Conservation (phyloP, 1,284 basidiomycete genomes). For the Veloboletus limbatus region DNA sequence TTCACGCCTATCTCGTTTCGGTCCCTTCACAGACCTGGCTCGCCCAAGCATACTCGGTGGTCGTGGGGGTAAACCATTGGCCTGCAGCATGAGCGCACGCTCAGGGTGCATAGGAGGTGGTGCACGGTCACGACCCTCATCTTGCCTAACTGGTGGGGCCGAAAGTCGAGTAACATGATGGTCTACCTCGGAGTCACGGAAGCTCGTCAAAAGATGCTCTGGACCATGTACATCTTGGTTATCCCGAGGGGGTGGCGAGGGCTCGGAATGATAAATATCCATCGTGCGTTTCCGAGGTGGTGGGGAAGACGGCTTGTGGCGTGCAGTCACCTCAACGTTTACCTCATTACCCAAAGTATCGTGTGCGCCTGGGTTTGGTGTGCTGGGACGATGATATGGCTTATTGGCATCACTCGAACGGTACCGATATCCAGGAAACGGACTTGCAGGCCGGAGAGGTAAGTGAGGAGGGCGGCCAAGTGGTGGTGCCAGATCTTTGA, state of each 20-base stretch:
- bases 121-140: conserved; percentile 12
- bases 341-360: conserved; percentile 7
- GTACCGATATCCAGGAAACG: conserved; percentile 12
- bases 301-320: conserved; percentile 9
- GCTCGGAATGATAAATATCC: conserved; percentile 11
- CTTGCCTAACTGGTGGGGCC: not conserved
- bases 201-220: conserved; percentile 9
- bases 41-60: conserved; percentile 19
- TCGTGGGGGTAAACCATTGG: conserved; percentile 30
- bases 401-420: conserved; percentile 11
- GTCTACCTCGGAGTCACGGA: conserved; percentile 13
- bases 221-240: conserved; percentile 5
- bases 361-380: not conserved
- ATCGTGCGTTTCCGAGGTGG: conserved; percentile 4
- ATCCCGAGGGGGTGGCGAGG: conserved; percentile 5
- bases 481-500: conserved; percentile 13
- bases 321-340: conserved; percentile 6
- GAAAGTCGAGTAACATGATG: conserved; percentile 7
- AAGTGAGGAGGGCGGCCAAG: conserved; percentile 18
- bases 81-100: conserved; percentile 31
- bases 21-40: conserved; percentile 12
- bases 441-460: conserved; percentile 25
- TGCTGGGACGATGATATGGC: not conserved
- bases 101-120: conserved; percentile 31
- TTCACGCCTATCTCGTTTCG: conserved; percentile 25